Evolutionary conservation across 1,284 basidiomycete species (phyloP).

Genomic region (Anthracocystis setariae): DNA sequence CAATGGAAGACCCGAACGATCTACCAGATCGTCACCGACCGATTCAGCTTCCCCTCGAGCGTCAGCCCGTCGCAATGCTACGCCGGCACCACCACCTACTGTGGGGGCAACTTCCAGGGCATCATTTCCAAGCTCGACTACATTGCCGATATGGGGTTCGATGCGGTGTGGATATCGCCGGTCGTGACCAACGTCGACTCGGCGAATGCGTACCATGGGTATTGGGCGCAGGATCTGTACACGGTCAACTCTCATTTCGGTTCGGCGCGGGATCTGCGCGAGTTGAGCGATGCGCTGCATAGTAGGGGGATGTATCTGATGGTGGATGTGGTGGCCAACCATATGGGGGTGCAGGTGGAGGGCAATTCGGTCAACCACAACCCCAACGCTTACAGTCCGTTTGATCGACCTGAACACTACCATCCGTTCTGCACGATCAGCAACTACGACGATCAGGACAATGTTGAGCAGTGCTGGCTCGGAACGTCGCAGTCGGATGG

Average conservation of each 20-base stretch:
- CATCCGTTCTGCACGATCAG: constrained; percentile 78
- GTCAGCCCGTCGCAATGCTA: constrained; percentile 70
- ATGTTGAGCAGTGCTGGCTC: constrained; percentile 78
- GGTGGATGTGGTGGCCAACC: constrained; percentile 82
- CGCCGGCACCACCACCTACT: constrained; percentile 74
- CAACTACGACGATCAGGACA: constrained; percentile 75
- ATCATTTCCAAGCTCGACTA: constrained; percentile 80
- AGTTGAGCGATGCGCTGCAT: constrained; percentile 75
- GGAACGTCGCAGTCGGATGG: constrained; percentile 75
- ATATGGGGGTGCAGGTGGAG: constrained; percentile 70
- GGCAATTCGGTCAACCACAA: constrained; percentile 11
- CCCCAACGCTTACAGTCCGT: constrained; percentile 9
- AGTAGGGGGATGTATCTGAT: constrained; percentile 78
- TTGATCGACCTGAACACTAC: constrained; percentile 68
- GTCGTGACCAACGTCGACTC: constrained; percentile 78
- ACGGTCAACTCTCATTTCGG: constrained; percentile 78
- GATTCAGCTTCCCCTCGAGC: constrained; percentile 73
- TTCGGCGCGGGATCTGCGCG: constrained; percentile 76
- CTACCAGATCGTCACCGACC: constrained; percentile 77
- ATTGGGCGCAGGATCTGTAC: constrained; percentile 73
- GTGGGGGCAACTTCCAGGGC: constrained; percentile 81
- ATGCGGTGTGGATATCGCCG: constrained; percentile 74
- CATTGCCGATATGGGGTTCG: constrained; percentile 80
- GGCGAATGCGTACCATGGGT: constrained; percentile 73
- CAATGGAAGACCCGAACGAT: constrained; percentile 21